A percentile compares a stretch with the other conserved stretches of the same genome.
phyloP scores from a whole-genome alignment of 768 basidiomycete genomes.

The Gelatoporia subvermispora region DNA sequence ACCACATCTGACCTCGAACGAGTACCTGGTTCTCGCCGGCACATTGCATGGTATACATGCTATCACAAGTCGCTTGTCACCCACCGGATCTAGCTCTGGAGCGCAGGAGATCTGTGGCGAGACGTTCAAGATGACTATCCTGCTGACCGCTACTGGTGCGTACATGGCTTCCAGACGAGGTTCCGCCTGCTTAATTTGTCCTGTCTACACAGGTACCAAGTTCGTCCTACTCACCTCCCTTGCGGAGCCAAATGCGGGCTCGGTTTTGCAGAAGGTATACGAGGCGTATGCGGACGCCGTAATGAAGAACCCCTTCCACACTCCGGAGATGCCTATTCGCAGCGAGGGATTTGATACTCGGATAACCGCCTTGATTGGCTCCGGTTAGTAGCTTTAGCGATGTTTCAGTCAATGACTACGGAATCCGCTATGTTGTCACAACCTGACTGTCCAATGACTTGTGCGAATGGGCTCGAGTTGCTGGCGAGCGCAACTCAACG shows the following conservation, averaged over 20 bases:
- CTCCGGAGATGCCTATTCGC: constrained; percentile 98
- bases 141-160: constrained; percentile 85
- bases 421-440: no score
- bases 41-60: constrained; percentile 98
- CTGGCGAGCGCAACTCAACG: no score
- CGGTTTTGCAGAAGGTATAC: constrained; percentile 80
- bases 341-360: constrained; percentile 82
- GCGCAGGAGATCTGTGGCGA: constrained; percentile 96
- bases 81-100: constrained; percentile 76
- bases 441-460: no score
- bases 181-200: background rate
- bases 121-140: constrained; percentile 89
- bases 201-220: constrained; percentile 68
- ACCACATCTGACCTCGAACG: constrained; percentile 84
- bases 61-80: constrained; percentile 90
- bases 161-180: background rate
- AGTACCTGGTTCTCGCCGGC: constrained; percentile 92
- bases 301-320: constrained; percentile 99
- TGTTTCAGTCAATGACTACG: no score
- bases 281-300: constrained; percentile 92
- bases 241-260: constrained; percentile 63
- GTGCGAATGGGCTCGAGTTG: no score
- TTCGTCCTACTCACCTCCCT: constrained; percentile 89
- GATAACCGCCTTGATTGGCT: constrained; percentile 43
- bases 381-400: no score